Evolutionary conservation across 257 asterid species (phyloP), one percentile per base, ranked within the genome.

Genomic region (Solanum acaule): DNA sequence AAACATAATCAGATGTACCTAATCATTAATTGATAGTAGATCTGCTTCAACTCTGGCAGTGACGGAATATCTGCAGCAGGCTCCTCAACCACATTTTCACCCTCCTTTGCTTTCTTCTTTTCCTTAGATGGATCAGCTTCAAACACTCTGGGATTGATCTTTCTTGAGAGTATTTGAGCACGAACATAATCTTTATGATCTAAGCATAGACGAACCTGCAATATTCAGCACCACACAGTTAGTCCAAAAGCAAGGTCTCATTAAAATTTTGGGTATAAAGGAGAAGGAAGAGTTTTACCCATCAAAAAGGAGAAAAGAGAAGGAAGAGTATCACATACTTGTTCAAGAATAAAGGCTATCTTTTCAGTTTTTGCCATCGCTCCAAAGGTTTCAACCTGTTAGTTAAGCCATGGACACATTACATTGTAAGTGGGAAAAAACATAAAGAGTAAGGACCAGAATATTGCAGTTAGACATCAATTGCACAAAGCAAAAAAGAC

Each of bases 311-410:
- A 81, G n/a, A 86, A 56, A 49, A 70, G 87, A 87, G 18, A 85
- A 46, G 12, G 68, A 77, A 75, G 83, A 23, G 88, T 27, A 88
- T 71, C 87, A 83, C 93, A 86, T 93, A 96, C 99, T 92, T 97
- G 99, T 87, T 96, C 99, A 81, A 97, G 99, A 90, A 97, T 96
- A 90, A 97, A 97, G 29, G 99, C 99, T 67, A 95, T 97, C 90
- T 97, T 97, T 92, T 97, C 99, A 81, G 99, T 96, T 93, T 97
- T 97, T 5, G 99, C 99, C 99, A 97, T 97, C 15, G 99, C 99
- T 8, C 99, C 99, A 93, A 97, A 97, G 13, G 99, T 96, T 89
- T 97, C 99, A 38, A 97, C 99, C 99, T 97, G 93, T 40, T 49
- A 86, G 86, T 46, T 15, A 29, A 46, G 68, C 42, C 70, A 81